Evolutionary conservation across 345 rosid genomes (phyloP), one percentile per base, ranked within the genome.

Genomic region (Orychophragmus violaceus): DNA sequence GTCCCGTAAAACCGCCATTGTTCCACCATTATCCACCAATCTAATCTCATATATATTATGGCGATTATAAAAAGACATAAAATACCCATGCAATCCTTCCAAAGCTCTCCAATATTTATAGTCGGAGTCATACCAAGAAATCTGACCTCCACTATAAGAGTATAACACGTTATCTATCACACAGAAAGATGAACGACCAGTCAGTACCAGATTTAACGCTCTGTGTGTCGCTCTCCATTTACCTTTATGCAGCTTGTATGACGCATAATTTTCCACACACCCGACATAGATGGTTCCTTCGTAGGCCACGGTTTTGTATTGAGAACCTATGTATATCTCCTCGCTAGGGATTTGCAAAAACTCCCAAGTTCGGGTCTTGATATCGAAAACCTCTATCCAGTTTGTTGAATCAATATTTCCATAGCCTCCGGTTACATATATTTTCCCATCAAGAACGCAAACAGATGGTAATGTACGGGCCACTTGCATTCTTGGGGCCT

Each of bases 341-440:
- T 62, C 42, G 19, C 66, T 42, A 42, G 57, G 35, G 36, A 27
- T 14, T 0, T 27, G 18, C 12, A 27, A 14, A 14, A 52, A 52
- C 59, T 53, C 54, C 66, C 97, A 90, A 11, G 53, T 21, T 39
- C 63, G 60, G 3, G 62, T 59, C 37, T 53, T 58, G 1, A 83
- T 79, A 53, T 87, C 88, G 7, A 74, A 82, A 19, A 78, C 88
- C 77, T 87, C 95, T 3, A 89, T 88, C 90, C 91, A 90, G 21
- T 82, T 71, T 59, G 56, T 78, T 22, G 80, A 68, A 9, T 83
- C 83, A 81, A 21, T 75, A 8, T 42, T 80, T 19, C 69, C 29
- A 55, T 85, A 79, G 0, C 95, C 97, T 0, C 95, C 95, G 17
- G 86, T 76, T 14, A 90, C 88, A 32, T 83, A 87, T 25, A 90